phyloP scores from a whole-genome alignment of 2,329 filamentous ascomycete genomes.

The Lachnellula hyalina region DNA sequence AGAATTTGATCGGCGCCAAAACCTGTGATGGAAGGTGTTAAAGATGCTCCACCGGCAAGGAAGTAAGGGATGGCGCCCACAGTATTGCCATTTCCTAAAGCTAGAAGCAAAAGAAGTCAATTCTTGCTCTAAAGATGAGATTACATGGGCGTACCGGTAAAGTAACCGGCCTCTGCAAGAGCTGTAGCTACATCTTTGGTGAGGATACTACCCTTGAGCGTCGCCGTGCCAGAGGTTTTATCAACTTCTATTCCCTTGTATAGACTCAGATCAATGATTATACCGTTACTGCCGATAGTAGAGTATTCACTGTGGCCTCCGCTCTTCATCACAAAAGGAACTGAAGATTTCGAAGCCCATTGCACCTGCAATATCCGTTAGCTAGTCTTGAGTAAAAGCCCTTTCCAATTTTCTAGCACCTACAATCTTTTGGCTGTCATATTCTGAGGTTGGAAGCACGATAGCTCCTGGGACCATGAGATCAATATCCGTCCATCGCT shows the following conservation, averaged over 20 bases:
- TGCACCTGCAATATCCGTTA: background rate
- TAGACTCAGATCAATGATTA: constrained; percentile 25
- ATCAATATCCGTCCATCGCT: constrained; percentile 14
- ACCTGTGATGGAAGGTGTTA: constrained; percentile 10
- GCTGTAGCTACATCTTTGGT: constrained; percentile 14
- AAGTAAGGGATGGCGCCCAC: constrained; percentile 28
- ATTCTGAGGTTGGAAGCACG: constrained; percentile 10
- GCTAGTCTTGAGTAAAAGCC: background rate
- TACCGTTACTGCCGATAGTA: constrained; percentile 22
- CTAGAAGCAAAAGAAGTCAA: constrained; percentile 9
- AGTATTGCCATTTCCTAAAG: constrained; percentile 29
- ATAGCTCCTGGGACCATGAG: constrained; percentile 13
- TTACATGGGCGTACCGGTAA: background rate
- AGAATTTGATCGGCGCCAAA: constrained; percentile 26
- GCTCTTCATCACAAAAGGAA: constrained; percentile 23
- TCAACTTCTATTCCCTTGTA: constrained; percentile 19
- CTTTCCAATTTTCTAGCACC: background rate
- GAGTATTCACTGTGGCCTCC: constrained; percentile 28
- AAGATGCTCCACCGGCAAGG: constrained; percentile 9
- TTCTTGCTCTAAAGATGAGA: background rate
- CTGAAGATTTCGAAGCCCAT: background rate
- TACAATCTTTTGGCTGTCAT: constrained; percentile 11
- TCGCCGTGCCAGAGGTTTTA: constrained; percentile 10
- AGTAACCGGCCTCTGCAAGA: constrained; percentile 11
- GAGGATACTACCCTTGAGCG: constrained; percentile 10